These are phyloP conservation scores for Globisporangium viniferum DNA, from an alignment of 352 stramenopile genomes.

Conservation along the genomic window DNA sequence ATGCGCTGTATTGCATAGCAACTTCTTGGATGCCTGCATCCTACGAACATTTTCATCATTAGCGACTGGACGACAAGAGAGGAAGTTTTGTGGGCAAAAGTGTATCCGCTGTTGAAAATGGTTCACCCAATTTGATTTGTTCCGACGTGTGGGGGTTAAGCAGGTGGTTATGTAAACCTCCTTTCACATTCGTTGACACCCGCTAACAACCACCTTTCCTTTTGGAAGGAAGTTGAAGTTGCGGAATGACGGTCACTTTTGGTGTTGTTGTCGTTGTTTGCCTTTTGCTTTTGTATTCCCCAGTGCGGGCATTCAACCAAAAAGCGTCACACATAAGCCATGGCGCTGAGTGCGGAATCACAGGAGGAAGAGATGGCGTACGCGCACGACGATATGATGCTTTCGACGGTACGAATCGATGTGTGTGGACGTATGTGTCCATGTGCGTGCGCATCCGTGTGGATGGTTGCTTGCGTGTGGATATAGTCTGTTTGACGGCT, in stretches of 20 bases:
- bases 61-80: neutral
- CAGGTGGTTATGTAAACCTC: neutral
- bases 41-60: neutral
- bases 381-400: conserved; percentile 1
- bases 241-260: conserved; percentile 1
- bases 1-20: neutral
- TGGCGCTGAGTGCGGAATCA: conserved; percentile 4
- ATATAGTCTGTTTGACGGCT: neutral
- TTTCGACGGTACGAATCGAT: neutral
- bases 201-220: conserved; percentile 3
- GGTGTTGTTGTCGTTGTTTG: neutral
- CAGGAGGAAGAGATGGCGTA: conserved; percentile 1
- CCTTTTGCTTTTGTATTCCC: neutral
- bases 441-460: neutral
- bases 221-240: conserved; percentile 9
- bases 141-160: neutral
- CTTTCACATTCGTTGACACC: neutral
- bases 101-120: neutral
- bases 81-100: neutral
- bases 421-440: neutral
- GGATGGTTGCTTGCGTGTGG: neutral
- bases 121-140: neutral
- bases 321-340: neutral
- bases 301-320: neutral
- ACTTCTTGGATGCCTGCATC: neutral